phyloP scores from a whole-genome alignment of 2,329 filamentous ascomycete species.

The Xylogone sp. region DNA sequence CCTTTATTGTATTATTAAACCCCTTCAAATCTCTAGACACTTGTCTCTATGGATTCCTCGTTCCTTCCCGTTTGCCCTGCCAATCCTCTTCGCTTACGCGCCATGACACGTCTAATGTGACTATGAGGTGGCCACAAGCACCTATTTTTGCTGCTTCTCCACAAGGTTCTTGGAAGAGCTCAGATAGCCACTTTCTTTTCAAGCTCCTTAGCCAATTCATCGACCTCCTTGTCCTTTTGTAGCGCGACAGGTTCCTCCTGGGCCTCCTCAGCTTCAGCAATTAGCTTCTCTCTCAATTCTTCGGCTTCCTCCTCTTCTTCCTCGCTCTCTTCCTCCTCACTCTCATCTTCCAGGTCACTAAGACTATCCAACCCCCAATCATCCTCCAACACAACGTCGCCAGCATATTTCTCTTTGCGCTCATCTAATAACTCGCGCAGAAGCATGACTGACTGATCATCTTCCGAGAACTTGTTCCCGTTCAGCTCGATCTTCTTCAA shows the following conservation, averaged over 20 bases:
- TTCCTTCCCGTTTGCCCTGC: no score
- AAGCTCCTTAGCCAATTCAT: slow-evolving; percentile 72
- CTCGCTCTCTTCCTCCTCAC: slow-evolving; percentile 66
- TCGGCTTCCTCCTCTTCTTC: slow-evolving; percentile 53
- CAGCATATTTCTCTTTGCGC: slow-evolving; percentile 71
- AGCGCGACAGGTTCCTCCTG: slow-evolving; percentile 71
- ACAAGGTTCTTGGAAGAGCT: background rate
- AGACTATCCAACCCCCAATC: slow-evolving; percentile 83
- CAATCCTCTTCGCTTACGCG: background rate
- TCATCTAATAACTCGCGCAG: slow-evolving; percentile 70
- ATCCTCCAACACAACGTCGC: slow-evolving; percentile 67
- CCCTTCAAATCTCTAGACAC: no score
- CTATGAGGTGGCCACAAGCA: background rate
- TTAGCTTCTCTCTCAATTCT: slow-evolving; percentile 64
- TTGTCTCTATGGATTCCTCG: no score
- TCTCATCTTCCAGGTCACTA: slow-evolving; percentile 73
- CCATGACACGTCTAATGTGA: background rate
- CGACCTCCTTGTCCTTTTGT: slow-evolving; percentile 72
- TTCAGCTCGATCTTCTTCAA: slow-evolving; percentile 89
- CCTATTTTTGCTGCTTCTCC: background rate
- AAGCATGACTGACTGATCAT: slow-evolving; percentile 67
- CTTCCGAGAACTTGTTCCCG: slow-evolving; percentile 90
- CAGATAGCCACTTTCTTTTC: slow-evolving; percentile 50
- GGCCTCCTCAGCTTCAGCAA: slow-evolving; percentile 67
- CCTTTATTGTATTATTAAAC: no score